Evolutionary conservation across 306 rosid genomes (phyloP).

Genomic region (Fragaria ananassa): DNA sequence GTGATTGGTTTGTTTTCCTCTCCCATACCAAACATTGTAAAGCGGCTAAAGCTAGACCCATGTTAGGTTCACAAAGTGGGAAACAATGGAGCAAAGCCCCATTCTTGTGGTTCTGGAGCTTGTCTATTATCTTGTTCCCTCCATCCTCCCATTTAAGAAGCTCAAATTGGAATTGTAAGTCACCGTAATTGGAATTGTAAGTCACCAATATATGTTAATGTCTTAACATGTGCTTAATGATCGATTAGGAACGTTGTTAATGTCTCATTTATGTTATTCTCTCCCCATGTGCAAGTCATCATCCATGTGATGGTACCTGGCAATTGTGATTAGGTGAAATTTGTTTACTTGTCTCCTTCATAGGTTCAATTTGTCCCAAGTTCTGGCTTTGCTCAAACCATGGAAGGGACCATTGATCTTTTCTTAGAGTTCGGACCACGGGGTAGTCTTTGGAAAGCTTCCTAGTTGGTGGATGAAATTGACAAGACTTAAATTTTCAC

Average conservation of each 20-base stretch:
- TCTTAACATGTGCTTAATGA: not conserved
- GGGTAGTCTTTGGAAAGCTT: conserved; percentile 25
- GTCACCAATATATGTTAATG: not conserved
- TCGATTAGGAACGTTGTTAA: not conserved
- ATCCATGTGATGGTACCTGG: conserved; percentile 18
- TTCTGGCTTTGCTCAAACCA: conserved; percentile 12
- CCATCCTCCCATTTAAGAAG: conserved; percentile 9
- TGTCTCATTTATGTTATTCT: not conserved
- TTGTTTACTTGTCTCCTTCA: conserved; percentile 29
- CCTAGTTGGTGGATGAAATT: conserved; percentile 35
- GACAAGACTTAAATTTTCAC: conserved; percentile 37
- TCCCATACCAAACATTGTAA: conserved; percentile 34
- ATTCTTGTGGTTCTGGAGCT: conserved; percentile 31
- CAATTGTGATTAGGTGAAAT: conserved; percentile 34
- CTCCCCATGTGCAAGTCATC: conserved; percentile 44
- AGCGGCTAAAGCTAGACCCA: conserved; percentile 23
- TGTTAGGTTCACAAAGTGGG: conserved; percentile 61
- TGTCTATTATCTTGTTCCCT: conserved; percentile 48
- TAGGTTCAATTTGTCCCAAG: conserved; percentile 26
- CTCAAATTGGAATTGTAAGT: not conserved
- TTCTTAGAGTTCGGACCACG: conserved; percentile 37
- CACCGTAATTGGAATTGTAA: not conserved
- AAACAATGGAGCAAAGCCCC: conserved; percentile 67
- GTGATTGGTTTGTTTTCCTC: conserved; percentile 11
- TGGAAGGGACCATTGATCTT: conserved; percentile 31